Evolutionary conservation across 768 basidiomycete species (phyloP).

Genomic region (Boletus subparvulus): DNA sequence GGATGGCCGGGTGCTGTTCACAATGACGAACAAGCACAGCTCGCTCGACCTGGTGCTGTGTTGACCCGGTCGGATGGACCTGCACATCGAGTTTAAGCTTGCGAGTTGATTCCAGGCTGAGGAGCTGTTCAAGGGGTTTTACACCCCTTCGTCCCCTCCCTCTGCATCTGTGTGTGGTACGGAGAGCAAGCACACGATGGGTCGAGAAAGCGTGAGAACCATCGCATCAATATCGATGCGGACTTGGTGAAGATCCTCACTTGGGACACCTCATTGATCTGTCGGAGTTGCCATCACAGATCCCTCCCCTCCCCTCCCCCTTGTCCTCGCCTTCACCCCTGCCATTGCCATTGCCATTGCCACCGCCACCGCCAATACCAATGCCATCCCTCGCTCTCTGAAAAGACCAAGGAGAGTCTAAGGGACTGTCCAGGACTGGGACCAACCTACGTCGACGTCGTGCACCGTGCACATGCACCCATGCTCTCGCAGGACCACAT

Average conservation of each 20-base stretch:
- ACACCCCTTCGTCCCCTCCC: slow-evolving; percentile 39
- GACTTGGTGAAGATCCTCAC: not conserved
- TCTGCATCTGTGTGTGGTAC: not conserved
- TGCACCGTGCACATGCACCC: slow-evolving; percentile 38
- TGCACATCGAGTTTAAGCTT: slow-evolving; percentile 72
- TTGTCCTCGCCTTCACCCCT: no score
- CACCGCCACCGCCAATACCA: no score
- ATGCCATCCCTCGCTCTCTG: not conserved
- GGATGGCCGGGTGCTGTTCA: slow-evolving; percentile 79
- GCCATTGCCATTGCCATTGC: no score
- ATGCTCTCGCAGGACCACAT: slow-evolving; percentile 41
- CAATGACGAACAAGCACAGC: slow-evolving; percentile 72
- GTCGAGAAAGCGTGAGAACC: not conserved
- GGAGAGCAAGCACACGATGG: no score
- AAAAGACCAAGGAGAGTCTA: slow-evolving; percentile 13
- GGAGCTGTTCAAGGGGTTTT: slow-evolving; percentile 69
- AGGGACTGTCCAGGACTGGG: not conserved
- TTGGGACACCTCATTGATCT: no score
- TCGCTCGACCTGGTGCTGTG: slow-evolving; percentile 71
- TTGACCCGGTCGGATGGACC: slow-evolving; percentile 78
- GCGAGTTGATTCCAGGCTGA: slow-evolving; percentile 67
- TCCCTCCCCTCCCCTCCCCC: slow-evolving; percentile 1
- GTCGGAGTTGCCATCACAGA: slow-evolving; percentile 20
- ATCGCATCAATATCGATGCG: not conserved
- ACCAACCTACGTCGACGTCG: slow-evolving; percentile 12